Conservation (phyloP, 2,329 filamentous ascomycete species). For the Drechslerella stenobrocha region DNA sequence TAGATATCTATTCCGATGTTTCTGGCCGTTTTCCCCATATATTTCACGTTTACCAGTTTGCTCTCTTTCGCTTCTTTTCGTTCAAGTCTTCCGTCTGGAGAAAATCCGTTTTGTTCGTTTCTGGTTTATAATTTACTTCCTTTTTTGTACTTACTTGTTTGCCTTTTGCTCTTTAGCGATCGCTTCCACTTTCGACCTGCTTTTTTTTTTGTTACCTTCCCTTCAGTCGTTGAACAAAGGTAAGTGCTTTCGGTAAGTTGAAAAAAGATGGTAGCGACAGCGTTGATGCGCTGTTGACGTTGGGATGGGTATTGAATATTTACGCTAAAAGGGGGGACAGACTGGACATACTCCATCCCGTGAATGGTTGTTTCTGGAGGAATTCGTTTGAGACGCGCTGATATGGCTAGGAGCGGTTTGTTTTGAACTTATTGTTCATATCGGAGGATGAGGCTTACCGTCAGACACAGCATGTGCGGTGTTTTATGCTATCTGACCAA, state of each 20-base stretch:
- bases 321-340: neutral
- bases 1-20: constrained; percentile 18
- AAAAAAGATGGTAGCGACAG: neutral
- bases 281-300: too few relatives aligned
- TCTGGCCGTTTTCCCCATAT: neutral
- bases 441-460: too few relatives aligned
- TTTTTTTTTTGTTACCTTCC: neutral
- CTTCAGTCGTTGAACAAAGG: constrained; percentile 19
- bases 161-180: constrained; percentile 22
- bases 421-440: too few relatives aligned
- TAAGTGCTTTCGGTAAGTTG: constrained; percentile 14
- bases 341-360: neutral
- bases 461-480: too few relatives aligned
- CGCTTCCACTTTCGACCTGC: neutral
- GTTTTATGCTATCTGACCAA: neutral
- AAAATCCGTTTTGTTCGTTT: constrained; percentile 17
- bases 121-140: constrained; percentile 2
- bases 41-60: constrained; percentile 1
- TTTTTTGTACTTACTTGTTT: constrained; percentile 5
- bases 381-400: neutral
- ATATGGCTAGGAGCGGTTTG: neutral
- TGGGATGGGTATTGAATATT: too few relatives aligned
- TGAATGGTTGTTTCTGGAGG: neutral
- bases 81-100: constrained; percentile 1
- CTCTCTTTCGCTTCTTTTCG: constrained; percentile 24